Base-by-base conservation (phyloP, 495 filamentous ascomycete species). In the Pseudoneurospora amorphoporcata region DNA sequence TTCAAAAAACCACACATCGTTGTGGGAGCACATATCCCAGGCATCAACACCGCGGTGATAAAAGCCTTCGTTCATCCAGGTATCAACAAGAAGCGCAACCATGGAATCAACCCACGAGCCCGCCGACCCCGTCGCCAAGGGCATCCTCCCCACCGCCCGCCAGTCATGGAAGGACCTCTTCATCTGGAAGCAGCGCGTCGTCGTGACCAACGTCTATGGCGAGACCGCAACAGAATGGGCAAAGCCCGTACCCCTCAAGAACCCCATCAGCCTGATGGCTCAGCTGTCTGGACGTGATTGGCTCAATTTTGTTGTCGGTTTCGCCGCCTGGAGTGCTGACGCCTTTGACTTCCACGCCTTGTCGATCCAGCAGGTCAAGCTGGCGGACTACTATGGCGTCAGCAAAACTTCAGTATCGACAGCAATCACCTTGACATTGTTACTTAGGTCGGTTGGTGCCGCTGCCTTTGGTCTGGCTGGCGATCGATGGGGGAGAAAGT, bases 341-440 rank as follows among this genome's bases (percentile, higher is more conserved):
- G 90, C 89, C 6, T 92, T 91, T 79, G 92, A 94, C 79, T 94
- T 94, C 79, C 89, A 93, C 77, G 89, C 91, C 4, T 83, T 94
- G 6, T 89, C 90, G 5, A 90, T 93, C 71, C 91, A 92, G 72
- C 88, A 89, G 17, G 84, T 86, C 68, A 90, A 91, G 79, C 83
- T 94, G 41, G 86, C 91, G 1, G 81, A 86, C 4, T 92, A 92
- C 77, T 94, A 90, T 76, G 79, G 82, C 1, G 83, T 79, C n/a
- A 81, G 80, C 71, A 92, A 88, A 78, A 92, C 90, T n/a, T 84
- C 89, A 19, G 88, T 94, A 70, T 83, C 88, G 4, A 90, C 89
- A 1, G 91, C 90, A 40, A 92, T 94, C 74, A 94, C 92, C 0
- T 82, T 94, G 39, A 92, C 90, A 0, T 82, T 94, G 41, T 82